Conservation (phyloP, 768 basidiomycete genomes). For the Lentinula boryana region DNA sequence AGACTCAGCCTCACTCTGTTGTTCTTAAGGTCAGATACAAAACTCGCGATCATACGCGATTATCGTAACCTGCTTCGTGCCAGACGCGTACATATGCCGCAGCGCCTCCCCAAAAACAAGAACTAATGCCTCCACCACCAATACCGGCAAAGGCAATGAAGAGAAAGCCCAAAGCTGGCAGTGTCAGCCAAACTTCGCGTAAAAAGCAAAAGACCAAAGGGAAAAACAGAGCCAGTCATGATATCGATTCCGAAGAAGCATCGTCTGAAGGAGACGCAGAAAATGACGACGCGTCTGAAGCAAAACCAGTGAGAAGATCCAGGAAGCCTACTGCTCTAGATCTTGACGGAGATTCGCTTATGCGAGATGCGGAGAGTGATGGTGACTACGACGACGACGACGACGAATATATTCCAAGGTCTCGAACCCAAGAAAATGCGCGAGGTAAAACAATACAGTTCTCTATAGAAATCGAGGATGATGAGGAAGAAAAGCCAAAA, state of each 20-base stretch:
- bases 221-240: constrained; percentile 20
- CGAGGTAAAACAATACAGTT: constrained; percentile 20
- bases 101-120: constrained; percentile 17
- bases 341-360: constrained; percentile 7
- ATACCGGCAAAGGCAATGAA: constrained; percentile 12
- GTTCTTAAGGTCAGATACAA: constrained; percentile 62
- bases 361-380: constrained; percentile 4
- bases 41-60: not conserved
- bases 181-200: constrained; percentile 10
- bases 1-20: constrained; percentile 75
- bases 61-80: not conserved
- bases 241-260: constrained; percentile 16
- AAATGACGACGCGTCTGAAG: constrained; percentile 11
- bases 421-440: constrained; percentile 14
- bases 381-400: not conserved
- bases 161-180: constrained; percentile 11
- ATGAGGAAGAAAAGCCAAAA: constrained; percentile 66
- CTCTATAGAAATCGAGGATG: constrained; percentile 51
- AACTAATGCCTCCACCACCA: constrained; percentile 15
- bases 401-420: constrained; percentile 9
- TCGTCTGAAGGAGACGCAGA: constrained; percentile 18
- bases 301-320: not conserved
- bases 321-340: constrained; percentile 8
- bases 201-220: constrained; percentile 32
- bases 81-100: constrained; percentile 39